Conservation (phyloP, 2,329 filamentous ascomycete species). For the Colletotrichum tropicale region DNA sequence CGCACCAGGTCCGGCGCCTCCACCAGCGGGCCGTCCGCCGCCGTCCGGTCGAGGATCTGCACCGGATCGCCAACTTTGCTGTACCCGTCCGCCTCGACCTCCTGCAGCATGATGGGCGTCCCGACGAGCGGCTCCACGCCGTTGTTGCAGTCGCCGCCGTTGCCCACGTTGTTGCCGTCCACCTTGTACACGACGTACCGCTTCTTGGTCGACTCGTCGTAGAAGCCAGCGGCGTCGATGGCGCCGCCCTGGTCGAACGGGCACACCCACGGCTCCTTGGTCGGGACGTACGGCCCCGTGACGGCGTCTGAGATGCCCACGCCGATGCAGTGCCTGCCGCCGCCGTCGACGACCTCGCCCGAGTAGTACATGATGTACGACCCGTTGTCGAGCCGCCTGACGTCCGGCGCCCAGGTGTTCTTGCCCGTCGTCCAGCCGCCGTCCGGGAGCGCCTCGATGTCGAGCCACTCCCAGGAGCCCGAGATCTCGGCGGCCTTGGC, state of each 20-base stretch:
- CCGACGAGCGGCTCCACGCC: slow-evolving; percentile 39
- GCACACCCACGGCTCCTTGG: slow-evolving; percentile 55
- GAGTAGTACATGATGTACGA: slow-evolving; percentile 66
- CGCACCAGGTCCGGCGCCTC: slow-evolving; percentile 63
- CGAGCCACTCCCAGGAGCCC: slow-evolving; percentile 50
- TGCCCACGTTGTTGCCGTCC: slow-evolving; percentile 62
- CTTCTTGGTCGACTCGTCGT: slow-evolving; percentile 53
- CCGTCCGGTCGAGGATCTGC: slow-evolving; percentile 48
- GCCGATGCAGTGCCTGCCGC: slow-evolving; percentile 61
- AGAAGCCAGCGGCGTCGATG: slow-evolving; percentile 67
- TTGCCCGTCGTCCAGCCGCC: slow-evolving; percentile 57
- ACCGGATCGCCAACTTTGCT: slow-evolving; percentile 56
- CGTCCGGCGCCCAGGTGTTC: slow-evolving; percentile 68
- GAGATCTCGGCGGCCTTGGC: slow-evolving; percentile 53
- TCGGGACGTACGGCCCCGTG: slow-evolving; percentile 57
- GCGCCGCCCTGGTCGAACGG: slow-evolving; percentile 58
- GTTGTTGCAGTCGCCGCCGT: slow-evolving; percentile 50
- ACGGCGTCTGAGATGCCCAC: slow-evolving; percentile 52
- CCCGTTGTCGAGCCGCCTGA: slow-evolving; percentile 52
- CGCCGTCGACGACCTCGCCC: slow-evolving; percentile 43
- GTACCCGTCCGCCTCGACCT: slow-evolving; percentile 53
- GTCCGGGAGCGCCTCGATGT: slow-evolving; percentile 59
- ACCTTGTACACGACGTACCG: slow-evolving; percentile 70
- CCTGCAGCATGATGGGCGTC: slow-evolving; percentile 64
- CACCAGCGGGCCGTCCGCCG: slow-evolving; percentile 57